Conservation (phyloP, 2,329 filamentous ascomycete species). For the Camptophora hylomeconis region DNA sequence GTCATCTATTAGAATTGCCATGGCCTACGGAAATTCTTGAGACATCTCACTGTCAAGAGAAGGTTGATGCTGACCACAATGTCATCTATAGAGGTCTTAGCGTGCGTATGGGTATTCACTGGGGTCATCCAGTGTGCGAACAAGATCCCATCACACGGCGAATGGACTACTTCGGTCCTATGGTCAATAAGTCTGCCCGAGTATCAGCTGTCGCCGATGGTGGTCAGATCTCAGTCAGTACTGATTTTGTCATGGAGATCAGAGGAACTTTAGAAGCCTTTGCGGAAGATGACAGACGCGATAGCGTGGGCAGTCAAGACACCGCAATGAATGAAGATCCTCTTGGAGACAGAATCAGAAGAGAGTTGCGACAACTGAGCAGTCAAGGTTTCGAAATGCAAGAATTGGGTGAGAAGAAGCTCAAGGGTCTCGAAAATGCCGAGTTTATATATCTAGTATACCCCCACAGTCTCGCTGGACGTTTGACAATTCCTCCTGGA, state of each 20-base stretch:
- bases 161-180: slow-evolving; percentile 99
- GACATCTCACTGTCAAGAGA: slow-evolving; percentile 70
- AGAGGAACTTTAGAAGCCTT: slow-evolving; percentile 81
- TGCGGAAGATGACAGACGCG: slow-evolving; percentile 65
- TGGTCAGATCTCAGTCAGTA: slow-evolving; percentile 91
- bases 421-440: slow-evolving; percentile 95
- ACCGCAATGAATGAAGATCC: slow-evolving; percentile 64
- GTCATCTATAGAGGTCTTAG: slow-evolving; percentile 89
- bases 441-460: slow-evolving; percentile 90
- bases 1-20: slow-evolving; percentile 69
- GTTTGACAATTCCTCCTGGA: slow-evolving; percentile 31
- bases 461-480: slow-evolving; percentile 72
- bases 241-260: slow-evolving; percentile 93
- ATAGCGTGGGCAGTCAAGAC: slow-evolving; percentile 58
- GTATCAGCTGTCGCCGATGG: slow-evolving; percentile 92
- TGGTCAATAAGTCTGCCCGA: slow-evolving; percentile 94
- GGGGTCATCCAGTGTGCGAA: slow-evolving; percentile 86
- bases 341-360: slow-evolving; percentile 63
- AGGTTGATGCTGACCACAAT: slow-evolving; percentile 70
- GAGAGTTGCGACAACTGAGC: slow-evolving; percentile 73
- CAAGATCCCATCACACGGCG: slow-evolving; percentile 90
- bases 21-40: slow-evolving; percentile 92
- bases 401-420: slow-evolving; percentile 83
- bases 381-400: slow-evolving; percentile 94
- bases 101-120: slow-evolving; percentile 95